Evolutionary conservation across 2,329 filamentous ascomycete genomes (phyloP).

Genomic region (Dothiorella sarmentorum): DNA sequence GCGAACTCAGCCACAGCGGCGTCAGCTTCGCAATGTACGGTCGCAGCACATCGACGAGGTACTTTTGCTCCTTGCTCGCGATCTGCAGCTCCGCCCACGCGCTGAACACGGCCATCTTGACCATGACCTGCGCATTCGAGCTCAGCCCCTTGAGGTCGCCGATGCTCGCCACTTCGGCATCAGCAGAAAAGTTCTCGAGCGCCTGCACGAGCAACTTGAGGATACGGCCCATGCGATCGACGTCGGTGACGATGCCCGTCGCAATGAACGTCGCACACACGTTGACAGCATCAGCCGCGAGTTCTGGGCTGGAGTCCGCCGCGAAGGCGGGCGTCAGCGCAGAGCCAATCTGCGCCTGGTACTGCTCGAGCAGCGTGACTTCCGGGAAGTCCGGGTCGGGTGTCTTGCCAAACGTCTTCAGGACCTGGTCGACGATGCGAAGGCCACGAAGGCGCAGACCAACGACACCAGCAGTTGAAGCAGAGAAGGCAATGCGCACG

Average conservation of each 20-base stretch:
- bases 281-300: constrained; percentile 93
- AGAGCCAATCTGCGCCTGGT: constrained; percentile 96
- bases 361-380: constrained; percentile 92
- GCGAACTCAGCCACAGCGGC: constrained; percentile 87
- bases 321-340: constrained; percentile 95
- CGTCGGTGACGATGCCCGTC: constrained; percentile 93
- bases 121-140: constrained; percentile 96
- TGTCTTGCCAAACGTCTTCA: constrained; percentile 93
- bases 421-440: constrained; percentile 86
- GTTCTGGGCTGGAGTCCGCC: constrained; percentile 88
- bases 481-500: constrained; percentile 94
- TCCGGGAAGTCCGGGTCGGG: constrained; percentile 98
- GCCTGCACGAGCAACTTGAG: constrained; percentile 88
- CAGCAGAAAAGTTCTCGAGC: constrained; percentile 85
- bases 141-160: constrained; percentile 90
- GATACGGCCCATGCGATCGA: constrained; percentile 98
- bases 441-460: constrained; percentile 87
- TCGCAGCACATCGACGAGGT: constrained; percentile 81
- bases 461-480: constrained; percentile 88
- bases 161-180: constrained; percentile 78
- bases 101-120: constrained; percentile 94
- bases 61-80: constrained; percentile 85
- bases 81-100: constrained; percentile 98
- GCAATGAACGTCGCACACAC: constrained; percentile 98
- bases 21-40: constrained; percentile 88